Conservation (phyloP, 495 filamentous ascomycete species). For the Penicillium roqueforti region DNA sequence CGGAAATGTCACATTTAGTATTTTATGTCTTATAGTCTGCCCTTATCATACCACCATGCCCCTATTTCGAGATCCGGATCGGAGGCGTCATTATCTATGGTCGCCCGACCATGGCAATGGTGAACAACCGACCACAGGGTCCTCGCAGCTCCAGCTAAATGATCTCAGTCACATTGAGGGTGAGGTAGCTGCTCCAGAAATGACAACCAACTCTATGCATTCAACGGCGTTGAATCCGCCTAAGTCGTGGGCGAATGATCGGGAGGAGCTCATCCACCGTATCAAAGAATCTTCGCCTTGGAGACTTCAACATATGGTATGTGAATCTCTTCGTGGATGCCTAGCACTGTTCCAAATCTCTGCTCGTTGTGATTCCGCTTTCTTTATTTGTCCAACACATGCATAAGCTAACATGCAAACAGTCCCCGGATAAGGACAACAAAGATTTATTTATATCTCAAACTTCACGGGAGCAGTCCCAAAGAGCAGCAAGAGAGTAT, state of each 20-base stretch:
- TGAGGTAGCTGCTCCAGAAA: slow-evolving; percentile 5
- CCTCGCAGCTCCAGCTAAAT: slow-evolving; percentile 13
- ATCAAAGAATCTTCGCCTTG: slow-evolving; percentile 83
- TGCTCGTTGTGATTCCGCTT: not conserved
- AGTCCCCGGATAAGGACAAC: slow-evolving; percentile 7
- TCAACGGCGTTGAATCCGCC: slow-evolving; percentile 11
- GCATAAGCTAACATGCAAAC: slow-evolving; percentile 8
- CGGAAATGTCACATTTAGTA: slow-evolving; percentile 20
- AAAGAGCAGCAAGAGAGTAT: slow-evolving; percentile 8
- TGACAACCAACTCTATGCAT: not conserved
- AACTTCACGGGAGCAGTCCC: slow-evolving; percentile 5
- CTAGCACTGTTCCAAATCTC: not conserved
- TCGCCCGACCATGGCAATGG: slow-evolving; percentile 24
- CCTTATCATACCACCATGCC: slow-evolving; percentile 32
- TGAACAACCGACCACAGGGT: slow-evolving; percentile 13
- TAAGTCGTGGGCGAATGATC: slow-evolving; percentile 42
- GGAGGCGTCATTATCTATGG: slow-evolving; percentile 30
- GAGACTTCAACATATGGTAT: slow-evolving; percentile 62
- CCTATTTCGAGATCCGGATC: slow-evolving; percentile 39
- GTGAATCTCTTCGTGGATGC: slow-evolving; percentile 21
- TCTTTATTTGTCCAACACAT: too few relatives aligned
- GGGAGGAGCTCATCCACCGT: slow-evolving; percentile 77
- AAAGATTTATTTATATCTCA: slow-evolving; percentile 8
- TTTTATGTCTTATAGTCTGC: slow-evolving; percentile 16
- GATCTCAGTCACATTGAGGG: slow-evolving; percentile 6